These are phyloP conservation scores for Comarum palustre DNA, from an alignment of 306 rosid species.

Conservation along the genomic window DNA sequence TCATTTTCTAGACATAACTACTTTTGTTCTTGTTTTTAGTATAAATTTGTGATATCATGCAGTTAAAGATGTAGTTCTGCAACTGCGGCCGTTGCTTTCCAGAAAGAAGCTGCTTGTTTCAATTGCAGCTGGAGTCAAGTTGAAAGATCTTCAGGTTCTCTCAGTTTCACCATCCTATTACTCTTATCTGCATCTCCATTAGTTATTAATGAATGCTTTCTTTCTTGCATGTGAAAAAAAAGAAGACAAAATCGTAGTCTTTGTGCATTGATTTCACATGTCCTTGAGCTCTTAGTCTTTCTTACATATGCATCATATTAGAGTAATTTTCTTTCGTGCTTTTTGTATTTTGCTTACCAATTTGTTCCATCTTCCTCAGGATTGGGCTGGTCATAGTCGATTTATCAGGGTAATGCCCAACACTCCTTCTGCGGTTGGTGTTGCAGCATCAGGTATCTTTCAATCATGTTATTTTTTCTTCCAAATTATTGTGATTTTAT, in stretches of 20 bases:
- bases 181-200: not conserved
- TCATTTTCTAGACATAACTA: not conserved
- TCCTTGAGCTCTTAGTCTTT: not conserved
- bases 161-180: not conserved
- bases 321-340: not conserved
- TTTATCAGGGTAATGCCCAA: conserved; percentile 86
- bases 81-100: conserved; percentile 63
- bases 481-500: not conserved
- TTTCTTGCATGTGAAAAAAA: not conserved
- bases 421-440: conserved; percentile 77
- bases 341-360: not conserved
- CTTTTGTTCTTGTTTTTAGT: not conserved
- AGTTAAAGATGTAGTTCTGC: conserved; percentile 59
- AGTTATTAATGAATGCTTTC: too few species aligned
- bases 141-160: conserved; percentile 87
- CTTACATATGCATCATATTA: not conserved
- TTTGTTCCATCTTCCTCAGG: conserved; percentile 36
- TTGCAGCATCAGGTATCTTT: conserved; percentile 66
- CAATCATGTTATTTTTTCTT: not conserved
- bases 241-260: too few species aligned
- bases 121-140: conserved; percentile 85
- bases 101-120: conserved; percentile 85
- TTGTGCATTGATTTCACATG: not conserved
- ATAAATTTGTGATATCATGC: conserved; percentile 9
- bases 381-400: conserved; percentile 74